phyloP scores from a whole-genome alignment of 306 rosid genomes.

The Fragaria vesca region DNA sequence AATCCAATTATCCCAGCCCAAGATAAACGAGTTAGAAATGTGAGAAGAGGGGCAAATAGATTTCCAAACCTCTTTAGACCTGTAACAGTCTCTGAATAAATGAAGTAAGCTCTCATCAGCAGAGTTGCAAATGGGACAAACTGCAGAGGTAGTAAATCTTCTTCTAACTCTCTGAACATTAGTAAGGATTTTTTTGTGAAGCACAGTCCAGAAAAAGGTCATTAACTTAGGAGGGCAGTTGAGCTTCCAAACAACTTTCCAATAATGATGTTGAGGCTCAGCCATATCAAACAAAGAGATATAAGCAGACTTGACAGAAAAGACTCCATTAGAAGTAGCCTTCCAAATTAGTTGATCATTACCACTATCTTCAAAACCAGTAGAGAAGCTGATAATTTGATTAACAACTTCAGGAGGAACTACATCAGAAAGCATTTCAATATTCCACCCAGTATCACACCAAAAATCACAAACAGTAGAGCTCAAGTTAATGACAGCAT shows the following conservation, averaged over 20 bases:
- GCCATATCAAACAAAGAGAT: neutral
- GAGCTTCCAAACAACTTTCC: neutral
- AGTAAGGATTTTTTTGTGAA: neutral
- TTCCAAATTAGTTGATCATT: neutral
- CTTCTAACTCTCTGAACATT: neutral
- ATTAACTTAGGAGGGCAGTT: neutral
- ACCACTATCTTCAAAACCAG: neutral
- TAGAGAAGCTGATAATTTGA: neutral
- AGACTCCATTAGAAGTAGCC: neutral
- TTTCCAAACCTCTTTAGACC: too few relatives aligned
- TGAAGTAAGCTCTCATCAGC: neutral
- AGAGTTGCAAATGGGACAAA: neutral
- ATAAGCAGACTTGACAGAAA: neutral
- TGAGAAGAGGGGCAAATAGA: too few relatives aligned
- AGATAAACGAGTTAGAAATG: too few relatives aligned
- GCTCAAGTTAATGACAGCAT: neutral
- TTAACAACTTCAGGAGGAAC: neutral
- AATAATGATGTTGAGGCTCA: fast-evolving
- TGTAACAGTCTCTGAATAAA: neutral
- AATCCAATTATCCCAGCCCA: too few relatives aligned
- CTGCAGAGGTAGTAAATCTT: neutral
- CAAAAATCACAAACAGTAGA: neutral
- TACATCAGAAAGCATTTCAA: neutral
- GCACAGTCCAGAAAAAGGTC: neutral
- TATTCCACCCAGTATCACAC: neutral